Evolutionary conservation across 2,329 filamentous ascomycete species (phyloP).

Genomic region (Metarhizium robertsii): DNA sequence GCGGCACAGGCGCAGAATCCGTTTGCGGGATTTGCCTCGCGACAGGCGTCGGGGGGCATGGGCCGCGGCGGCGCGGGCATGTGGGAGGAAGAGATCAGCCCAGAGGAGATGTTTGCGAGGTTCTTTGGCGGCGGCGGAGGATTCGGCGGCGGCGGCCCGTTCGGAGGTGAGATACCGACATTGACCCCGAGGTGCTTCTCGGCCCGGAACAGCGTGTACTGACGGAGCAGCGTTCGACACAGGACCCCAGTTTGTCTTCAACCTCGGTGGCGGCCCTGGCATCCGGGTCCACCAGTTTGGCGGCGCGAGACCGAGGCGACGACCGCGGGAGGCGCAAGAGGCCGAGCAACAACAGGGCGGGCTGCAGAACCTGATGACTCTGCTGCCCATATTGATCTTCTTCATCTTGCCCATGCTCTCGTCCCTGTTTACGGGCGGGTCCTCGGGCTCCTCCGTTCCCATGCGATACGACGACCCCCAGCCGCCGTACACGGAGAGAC

Average conservation of each 20-base stretch:
- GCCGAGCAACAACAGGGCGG: conserved; percentile 41
- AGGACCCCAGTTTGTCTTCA: conserved; percentile 88
- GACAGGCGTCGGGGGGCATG: conserved; percentile 32
- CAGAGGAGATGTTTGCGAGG: conserved; percentile 92
- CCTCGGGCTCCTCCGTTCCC: conserved; percentile 37
- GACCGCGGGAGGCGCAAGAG: conserved; percentile 57
- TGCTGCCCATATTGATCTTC: conserved; percentile 81
- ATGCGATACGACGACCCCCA: conserved; percentile 67
- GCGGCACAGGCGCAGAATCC: conserved; percentile 50
- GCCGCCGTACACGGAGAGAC: conserved; percentile 64
- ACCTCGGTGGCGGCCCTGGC: conserved; percentile 83
- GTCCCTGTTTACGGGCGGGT: conserved; percentile 58
- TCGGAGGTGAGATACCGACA: conserved; percentile 27
- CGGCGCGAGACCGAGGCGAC: conserved; percentile 63
- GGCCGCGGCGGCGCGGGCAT: conserved; percentile 48
- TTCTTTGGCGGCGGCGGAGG: conserved; percentile 74
- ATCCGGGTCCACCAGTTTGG: conserved; percentile 95
- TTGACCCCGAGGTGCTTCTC: background rate
- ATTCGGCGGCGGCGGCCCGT: conserved; percentile 43
- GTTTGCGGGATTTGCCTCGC: conserved; percentile 51
- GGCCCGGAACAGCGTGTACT: conserved; percentile 6
- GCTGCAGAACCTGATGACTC: conserved; percentile 55
- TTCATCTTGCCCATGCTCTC: conserved; percentile 80
- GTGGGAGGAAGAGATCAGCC: conserved; percentile 88
- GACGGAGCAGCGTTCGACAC: conserved; percentile 51